Percentiles rank a stretch among this genome's conserved stretches.
phyloP scores from a whole-genome alignment of 2,329 filamentous ascomycete species.

The Chaetomium strumarium region DNA sequence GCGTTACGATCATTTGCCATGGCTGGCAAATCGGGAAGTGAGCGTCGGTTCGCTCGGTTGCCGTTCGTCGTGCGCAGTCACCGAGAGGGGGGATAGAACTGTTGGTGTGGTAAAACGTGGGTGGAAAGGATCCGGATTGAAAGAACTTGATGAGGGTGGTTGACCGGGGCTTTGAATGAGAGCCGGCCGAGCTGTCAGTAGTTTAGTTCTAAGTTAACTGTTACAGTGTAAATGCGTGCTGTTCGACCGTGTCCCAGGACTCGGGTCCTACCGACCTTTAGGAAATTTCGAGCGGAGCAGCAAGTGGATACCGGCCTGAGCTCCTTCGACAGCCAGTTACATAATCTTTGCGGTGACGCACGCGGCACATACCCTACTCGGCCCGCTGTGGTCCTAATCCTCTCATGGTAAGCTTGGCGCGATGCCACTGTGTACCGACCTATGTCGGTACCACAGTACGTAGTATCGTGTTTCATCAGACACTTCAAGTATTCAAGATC shows the following conservation, averaged over 20 bases:
- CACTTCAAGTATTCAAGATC: too few species aligned
- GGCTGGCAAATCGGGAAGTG: conserved; percentile 18
- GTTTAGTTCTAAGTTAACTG: too few species aligned
- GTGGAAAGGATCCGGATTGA: neutral
- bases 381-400: neutral
- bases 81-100: neutral
- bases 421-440: too few species aligned
- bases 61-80: conserved; percentile 12
- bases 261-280: conserved; percentile 1
- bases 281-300: conserved; percentile 25
- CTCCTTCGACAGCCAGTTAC: conserved; percentile 20
- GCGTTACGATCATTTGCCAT: conserved; percentile 32
- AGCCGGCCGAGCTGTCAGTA: neutral
- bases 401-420: conserved; percentile 7
- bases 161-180: neutral
- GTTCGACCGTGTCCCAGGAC: conserved; percentile 9
- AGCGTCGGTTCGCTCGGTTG: conserved; percentile 12
- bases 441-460: too few species aligned
- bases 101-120: neutral
- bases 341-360: conserved; percentile 8
- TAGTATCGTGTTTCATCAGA: too few species aligned
- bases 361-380: conserved; percentile 1
- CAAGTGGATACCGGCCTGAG: conserved; percentile 23
- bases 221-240: conserved; percentile 13
- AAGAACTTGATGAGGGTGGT: neutral